Conservation (phyloP, 257 asterid genomes). For the Cynanchum wilfordii region DNA sequence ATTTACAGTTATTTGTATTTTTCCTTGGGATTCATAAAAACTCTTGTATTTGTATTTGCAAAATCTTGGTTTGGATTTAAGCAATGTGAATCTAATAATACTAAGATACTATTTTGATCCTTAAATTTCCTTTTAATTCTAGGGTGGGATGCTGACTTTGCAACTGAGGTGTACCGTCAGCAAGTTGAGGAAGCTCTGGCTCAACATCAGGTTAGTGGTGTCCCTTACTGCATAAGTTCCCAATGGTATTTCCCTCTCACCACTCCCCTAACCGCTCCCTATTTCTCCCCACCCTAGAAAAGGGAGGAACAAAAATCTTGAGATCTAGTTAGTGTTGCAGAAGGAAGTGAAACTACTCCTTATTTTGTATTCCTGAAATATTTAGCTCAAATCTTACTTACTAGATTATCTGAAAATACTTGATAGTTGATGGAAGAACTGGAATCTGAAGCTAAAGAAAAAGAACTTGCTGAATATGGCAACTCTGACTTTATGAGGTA, state of each 20-base stretch:
- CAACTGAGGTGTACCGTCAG: slow-evolving; percentile 89
- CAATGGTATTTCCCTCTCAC: not conserved
- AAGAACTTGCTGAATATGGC: slow-evolving; percentile 70
- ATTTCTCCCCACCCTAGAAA: not conserved
- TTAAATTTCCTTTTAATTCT: slow-evolving; percentile 21
- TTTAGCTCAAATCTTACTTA: slow-evolving; percentile 9
- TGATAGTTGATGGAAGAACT: slow-evolving; percentile 74
- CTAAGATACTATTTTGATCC: not conserved
- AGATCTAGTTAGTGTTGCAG: not conserved
- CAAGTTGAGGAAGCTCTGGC: slow-evolving; percentile 93
- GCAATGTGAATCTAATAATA: not conserved
- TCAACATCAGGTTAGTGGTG: slow-evolving; percentile 66
- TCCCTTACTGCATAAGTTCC: not conserved
- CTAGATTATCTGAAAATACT: slow-evolving; percentile 7
- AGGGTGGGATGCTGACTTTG: slow-evolving; percentile 99
- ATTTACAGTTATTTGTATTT: slow-evolving; percentile 6
- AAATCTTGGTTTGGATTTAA: not conserved
- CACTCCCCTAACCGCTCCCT: not conserved
- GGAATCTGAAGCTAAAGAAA: slow-evolving; percentile 85
- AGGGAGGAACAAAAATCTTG: not conserved
- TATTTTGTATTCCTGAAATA: slow-evolving; percentile 10
- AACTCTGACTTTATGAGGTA: slow-evolving; percentile 61
- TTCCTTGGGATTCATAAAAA: not conserved
- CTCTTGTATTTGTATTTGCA: not conserved
- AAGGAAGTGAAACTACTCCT: not conserved